Evolutionary conservation across 305 asterid genomes (phyloP), one percentile per base, ranked within the genome.

Genomic region (Fraxinus velutina): DNA sequence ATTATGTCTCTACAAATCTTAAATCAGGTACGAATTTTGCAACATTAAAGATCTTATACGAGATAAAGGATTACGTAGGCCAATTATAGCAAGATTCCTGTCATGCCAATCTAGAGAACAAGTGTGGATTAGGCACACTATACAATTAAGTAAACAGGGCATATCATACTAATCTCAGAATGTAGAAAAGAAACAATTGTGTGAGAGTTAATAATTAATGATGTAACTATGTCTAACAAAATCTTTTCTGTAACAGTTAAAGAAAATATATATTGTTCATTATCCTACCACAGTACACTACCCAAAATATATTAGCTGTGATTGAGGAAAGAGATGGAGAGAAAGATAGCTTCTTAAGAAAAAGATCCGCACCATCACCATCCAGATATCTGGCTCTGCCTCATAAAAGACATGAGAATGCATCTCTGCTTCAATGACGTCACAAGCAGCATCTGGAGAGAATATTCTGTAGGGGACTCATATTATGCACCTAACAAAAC

Each of bases 331-430:
- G 34, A 33, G 22, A 68, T 12, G 39, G 74, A 13, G 39, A 8
- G 52, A 80, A 70, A 42, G 21, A 55, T 33, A 42, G 83, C 34
- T 81, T 68, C 79, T 29, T 44, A 73, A 77, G 79, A 79, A 76
- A 75, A 83, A 66, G 68, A 24, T 15, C 19, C 93, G 15, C 86
- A 95, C 98, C 99, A 95, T 90, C 84, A 95, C 96, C 96, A 95
- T 95, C 97, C 98, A 95, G 84, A 95, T 91, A 91, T 95, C 97
- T 27, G 93, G 96, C 80, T 95, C 98, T 66, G 97, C 93, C 88
- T 95, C 99, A 55, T 91, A 91, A 76, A 95, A 95, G 72, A 95
- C 92, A 92, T 95, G 97, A 27, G 96, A 88, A 88, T 95, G 97
- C 93, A 85, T 90, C 90, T 95, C 97, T 62, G 98, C 97, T 88